Evolutionary conservation across 495 filamentous ascomycete genomes (phyloP).

Genomic region (Podospora pseudopauciseta): DNA sequence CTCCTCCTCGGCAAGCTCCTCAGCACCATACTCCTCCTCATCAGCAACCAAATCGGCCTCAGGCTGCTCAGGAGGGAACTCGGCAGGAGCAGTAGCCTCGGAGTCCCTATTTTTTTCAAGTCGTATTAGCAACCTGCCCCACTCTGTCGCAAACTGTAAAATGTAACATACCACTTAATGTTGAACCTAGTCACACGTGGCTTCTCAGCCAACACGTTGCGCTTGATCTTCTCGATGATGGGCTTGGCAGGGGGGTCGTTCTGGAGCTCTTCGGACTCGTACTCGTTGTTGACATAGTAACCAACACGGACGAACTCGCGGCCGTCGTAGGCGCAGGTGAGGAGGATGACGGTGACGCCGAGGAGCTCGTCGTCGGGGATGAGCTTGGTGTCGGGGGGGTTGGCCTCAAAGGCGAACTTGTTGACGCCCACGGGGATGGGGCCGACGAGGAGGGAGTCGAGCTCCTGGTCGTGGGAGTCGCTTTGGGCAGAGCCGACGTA

Average conservation of each 20-base stretch:
- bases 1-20: slow-evolving; percentile 69
- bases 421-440: slow-evolving; percentile 96
- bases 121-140: slow-evolving; percentile 18
- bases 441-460: slow-evolving; percentile 92
- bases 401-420: slow-evolving; percentile 97
- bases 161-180: slow-evolving; percentile 83
- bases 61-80: slow-evolving; percentile 95
- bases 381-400: slow-evolving; percentile 79
- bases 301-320: slow-evolving; percentile 97
- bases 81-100: slow-evolving; percentile 89
- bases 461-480: slow-evolving; percentile 96
- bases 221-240: slow-evolving; percentile 81
- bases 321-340: slow-evolving; percentile 93
- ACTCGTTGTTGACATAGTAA: slow-evolving; percentile 99
- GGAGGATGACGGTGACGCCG: slow-evolving; percentile 93
- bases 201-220: slow-evolving; percentile 94
- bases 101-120: slow-evolving; percentile 66
- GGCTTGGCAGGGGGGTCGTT: slow-evolving; percentile 88
- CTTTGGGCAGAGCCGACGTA: slow-evolving; percentile 98
- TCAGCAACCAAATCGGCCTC: slow-evolving; percentile 85
- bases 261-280: slow-evolving; percentile 83
- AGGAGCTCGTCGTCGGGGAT: slow-evolving; percentile 94
- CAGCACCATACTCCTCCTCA: slow-evolving; percentile 85
- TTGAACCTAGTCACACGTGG: slow-evolving; percentile 94
- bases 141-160: background rate